Evolutionary conservation across 345 rosid species (phyloP).

Genomic region (Melaleuca quinquenervia): DNA sequence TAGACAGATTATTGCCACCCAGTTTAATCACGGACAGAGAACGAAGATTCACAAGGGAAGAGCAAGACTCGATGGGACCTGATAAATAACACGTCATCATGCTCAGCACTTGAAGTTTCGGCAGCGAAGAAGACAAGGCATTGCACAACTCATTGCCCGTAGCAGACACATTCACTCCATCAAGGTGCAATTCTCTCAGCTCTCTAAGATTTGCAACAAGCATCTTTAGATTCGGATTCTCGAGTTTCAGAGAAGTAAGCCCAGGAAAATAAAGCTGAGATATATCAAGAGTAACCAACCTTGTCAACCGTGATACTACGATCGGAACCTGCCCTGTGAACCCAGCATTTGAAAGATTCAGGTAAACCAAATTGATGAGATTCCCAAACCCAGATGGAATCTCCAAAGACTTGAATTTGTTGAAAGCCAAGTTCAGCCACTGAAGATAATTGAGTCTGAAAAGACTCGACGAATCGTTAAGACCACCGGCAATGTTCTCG

Average conservation of each 20-base stretch:
- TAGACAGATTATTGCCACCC: neutral
- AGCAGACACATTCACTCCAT: conserved; percentile 13
- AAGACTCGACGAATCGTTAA: no score
- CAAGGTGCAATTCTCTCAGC: conserved; percentile 11
- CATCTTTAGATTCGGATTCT: conserved; percentile 9
- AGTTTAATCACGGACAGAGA: conserved; percentile 11
- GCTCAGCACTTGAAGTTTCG: conserved; percentile 13
- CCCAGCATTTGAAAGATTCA: conserved; percentile 32
- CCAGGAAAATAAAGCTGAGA: no score
- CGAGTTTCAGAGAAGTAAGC: neutral
- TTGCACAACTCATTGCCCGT: conserved; percentile 15
- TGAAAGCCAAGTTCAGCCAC: no score
- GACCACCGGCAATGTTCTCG: no score
- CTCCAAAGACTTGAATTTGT: no score
- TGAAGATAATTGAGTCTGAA: no score
- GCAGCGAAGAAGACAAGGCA: conserved; percentile 7
- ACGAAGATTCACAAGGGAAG: conserved; percentile 1
- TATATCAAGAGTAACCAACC: conserved; percentile 18
- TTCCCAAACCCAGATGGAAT: no score
- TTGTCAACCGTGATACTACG: conserved; percentile 3
- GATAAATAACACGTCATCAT: conserved; percentile 12
- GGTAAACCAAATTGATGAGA: no score
- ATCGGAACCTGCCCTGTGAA: conserved; percentile 23
- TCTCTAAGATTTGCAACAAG: conserved; percentile 7
- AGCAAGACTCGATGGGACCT: conserved; percentile 10